Evolutionary conservation across 2,329 filamentous ascomycete genomes (phyloP).

Genomic region (Exophiala mesophila): DNA sequence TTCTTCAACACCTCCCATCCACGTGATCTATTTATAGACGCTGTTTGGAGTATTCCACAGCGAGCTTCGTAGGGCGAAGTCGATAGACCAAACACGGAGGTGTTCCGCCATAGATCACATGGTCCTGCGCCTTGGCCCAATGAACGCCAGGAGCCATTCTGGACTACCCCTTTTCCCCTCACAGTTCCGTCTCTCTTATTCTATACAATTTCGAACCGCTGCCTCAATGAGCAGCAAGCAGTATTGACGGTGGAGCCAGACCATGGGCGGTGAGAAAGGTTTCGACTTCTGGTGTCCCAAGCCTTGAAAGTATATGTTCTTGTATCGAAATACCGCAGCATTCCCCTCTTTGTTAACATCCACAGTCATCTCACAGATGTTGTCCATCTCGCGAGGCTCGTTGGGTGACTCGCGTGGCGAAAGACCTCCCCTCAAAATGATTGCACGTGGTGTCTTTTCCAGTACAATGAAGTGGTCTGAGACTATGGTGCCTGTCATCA

Average conservation of each 20-base stretch:
- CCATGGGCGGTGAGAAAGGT: not conserved
- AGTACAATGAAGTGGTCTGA: not conserved
- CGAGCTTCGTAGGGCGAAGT: no score
- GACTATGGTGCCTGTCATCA: no score
- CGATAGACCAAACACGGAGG: no score
- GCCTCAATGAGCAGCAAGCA: not conserved
- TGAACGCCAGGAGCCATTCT: no score
- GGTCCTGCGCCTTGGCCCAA: no score
- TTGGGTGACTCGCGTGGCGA: not conserved
- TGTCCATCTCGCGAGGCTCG: not conserved
- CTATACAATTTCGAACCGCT: no score
- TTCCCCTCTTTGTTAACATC: not conserved
- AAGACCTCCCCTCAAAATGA: not conserved
- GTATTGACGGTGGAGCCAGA: not conserved
- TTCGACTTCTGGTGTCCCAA: not conserved
- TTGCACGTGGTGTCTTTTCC: not conserved
- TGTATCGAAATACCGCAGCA: not conserved
- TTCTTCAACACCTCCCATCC: no score
- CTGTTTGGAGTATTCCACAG: no score
- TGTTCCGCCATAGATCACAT: no score
- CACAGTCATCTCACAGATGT: not conserved
- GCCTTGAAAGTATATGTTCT: not conserved
- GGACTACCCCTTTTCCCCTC: no score
- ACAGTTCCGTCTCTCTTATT: no score
- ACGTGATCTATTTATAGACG: no score